A percentile compares a stretch with the other conserved stretches of the same genome.
Evolutionary conservation across 345 rosid genomes (phyloP).

Genomic region (Lenwebbia sp.): DNA sequence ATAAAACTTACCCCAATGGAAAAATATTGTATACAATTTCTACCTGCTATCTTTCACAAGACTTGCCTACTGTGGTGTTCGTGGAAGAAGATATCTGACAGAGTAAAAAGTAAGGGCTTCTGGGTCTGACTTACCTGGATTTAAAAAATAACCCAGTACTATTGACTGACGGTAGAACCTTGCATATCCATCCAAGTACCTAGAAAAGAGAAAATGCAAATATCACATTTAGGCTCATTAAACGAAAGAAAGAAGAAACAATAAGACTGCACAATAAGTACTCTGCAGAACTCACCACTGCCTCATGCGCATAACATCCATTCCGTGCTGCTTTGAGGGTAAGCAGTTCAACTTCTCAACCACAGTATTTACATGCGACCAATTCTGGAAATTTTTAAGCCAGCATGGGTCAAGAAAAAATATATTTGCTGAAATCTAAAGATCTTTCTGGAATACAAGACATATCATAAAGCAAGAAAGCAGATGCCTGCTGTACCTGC

Average conservation of each 20-base stretch:
- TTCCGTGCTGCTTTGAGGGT: conserved; percentile 74
- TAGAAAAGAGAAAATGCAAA: conserved; percentile 7
- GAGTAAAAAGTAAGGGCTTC: not conserved
- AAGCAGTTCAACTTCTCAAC: conserved; percentile 52
- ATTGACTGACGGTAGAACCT: conserved; percentile 71
- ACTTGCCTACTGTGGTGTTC: not conserved
- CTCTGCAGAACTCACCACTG: conserved; percentile 38
- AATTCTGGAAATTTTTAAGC: conserved; percentile 45
- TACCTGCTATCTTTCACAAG: not conserved
- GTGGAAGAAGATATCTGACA: not conserved
- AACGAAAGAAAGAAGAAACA: not conserved
- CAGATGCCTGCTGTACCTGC: conserved; percentile 47
- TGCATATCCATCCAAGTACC: conserved; percentile 83
- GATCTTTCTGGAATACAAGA: not conserved
- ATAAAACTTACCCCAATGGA: not conserved
- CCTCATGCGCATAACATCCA: conserved; percentile 82
- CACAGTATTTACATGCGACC: conserved; percentile 53
- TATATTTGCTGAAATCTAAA: not conserved
- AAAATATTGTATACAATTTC: not conserved
- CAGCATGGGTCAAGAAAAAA: not conserved
- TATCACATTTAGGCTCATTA: not conserved
- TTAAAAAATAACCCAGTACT: conserved; percentile 57
- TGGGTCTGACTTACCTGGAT: conserved; percentile 47
- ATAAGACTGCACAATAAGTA: not conserved
- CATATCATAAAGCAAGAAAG: conserved; percentile 4